A percentile compares a stretch with the other conserved stretches of the same genome.
These are phyloP conservation scores for Schizophyllum amplum DNA, from an alignment of 1,284 basidiomycete genomes.

Conservation along the genomic window DNA sequence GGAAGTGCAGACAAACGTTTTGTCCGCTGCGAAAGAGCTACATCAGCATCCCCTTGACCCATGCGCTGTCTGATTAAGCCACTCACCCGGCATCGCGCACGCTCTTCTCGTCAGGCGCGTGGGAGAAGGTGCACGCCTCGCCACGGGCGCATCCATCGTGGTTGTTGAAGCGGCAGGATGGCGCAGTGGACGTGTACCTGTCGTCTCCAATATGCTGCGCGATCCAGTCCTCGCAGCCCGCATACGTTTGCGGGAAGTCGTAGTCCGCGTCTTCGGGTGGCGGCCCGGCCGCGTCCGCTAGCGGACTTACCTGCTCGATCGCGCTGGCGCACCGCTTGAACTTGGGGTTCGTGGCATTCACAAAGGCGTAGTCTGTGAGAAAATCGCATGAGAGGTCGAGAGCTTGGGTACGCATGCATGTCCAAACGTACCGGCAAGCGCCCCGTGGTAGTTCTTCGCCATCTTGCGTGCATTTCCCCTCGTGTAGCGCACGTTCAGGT, in stretches of 20 bases:
- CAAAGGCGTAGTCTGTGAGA: not conserved
- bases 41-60: not conserved
- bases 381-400: not conserved
- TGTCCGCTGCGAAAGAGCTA: constrained; percentile 15
- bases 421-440: not conserved
- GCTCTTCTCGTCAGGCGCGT: constrained; percentile 31
- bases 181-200: not conserved
- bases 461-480: not conserved
- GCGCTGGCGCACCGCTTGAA: not conserved
- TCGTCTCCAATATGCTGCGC: not conserved
- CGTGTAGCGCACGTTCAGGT: not conserved
- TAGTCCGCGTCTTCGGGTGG: not conserved
- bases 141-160: constrained; percentile 26
- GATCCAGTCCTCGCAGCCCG: not conserved
- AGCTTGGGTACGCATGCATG: not conserved
- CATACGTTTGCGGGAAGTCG: not conserved
- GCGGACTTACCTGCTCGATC: not conserved
- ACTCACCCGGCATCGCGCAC: constrained; percentile 33
- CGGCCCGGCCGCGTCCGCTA: not conserved
- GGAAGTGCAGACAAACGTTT: constrained; percentile 30
- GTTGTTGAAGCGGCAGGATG: constrained; percentile 32
- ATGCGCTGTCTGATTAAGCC: not conserved
- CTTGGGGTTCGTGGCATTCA: not conserved
- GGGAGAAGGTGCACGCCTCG: constrained; percentile 23
- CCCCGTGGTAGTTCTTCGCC: not conserved